phyloP scores from a whole-genome alignment of 78 protist species.

The Pelomyxa schiedti region DNA sequence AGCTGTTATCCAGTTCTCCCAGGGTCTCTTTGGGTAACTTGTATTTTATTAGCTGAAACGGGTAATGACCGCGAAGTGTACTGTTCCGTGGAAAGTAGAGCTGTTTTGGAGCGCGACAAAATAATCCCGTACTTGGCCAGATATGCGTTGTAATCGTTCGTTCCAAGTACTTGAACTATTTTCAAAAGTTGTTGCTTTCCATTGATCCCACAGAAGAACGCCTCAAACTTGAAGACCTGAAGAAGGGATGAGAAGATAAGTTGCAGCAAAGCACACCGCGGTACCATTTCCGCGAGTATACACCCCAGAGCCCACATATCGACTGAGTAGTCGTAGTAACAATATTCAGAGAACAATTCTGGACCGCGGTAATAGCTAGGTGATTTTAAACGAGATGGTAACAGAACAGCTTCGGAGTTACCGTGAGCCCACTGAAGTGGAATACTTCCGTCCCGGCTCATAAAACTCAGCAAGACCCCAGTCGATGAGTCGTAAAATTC shows the following conservation, averaged over 20 bases:
- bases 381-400: too few species aligned
- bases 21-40: not conserved
- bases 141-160: slow-evolving; percentile 3
- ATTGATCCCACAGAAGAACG: slow-evolving; percentile 39
- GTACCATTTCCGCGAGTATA: slow-evolving; percentile 70
- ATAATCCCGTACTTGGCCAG: slow-evolving; percentile 3
- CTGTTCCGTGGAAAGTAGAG: too few species aligned
- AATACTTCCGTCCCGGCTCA: slow-evolving; percentile 65
- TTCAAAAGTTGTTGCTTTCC: slow-evolving; percentile 37
- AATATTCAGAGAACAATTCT: slow-evolving; percentile 62
- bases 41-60: not conserved
- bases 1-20: slow-evolving; percentile 6
- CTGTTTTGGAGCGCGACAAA: too few species aligned
- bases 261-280: not conserved
- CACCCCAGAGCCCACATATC: slow-evolving; percentile 81
- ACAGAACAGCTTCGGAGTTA: too few species aligned
- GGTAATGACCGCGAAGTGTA: not conserved
- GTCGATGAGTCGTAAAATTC: slow-evolving; percentile 66
- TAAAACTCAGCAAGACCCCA: slow-evolving; percentile 92
- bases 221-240: slow-evolving; percentile 1
- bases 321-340: slow-evolving; percentile 72
- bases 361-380: slow-evolving; percentile 83
- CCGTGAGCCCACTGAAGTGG: slow-evolving; percentile 85
- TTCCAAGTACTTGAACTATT: slow-evolving; percentile 20
- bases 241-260: not conserved